Evolutionary conservation across 495 filamentous ascomycete genomes (phyloP), one percentile per base, ranked within the genome.

Genomic region (Neurospora terricola): DNA sequence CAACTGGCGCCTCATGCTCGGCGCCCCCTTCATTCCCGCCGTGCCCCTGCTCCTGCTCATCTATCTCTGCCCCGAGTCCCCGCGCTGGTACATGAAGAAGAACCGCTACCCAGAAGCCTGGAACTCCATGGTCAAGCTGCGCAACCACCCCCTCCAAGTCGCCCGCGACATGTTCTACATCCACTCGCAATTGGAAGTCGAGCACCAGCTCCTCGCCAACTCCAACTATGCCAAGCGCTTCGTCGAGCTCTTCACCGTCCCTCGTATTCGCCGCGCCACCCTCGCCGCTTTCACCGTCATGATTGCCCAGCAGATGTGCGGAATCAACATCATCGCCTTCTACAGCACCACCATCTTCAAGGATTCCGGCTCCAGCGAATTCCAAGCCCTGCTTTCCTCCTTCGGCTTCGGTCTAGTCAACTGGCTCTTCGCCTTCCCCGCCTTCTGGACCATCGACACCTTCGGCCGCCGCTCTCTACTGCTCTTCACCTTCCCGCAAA

Each of bases 261-360:
- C 88, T 14, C 86, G 89, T n/a, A 82, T 90, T 0, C 84, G 87
- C 38, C 85, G 88, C n/a, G 90, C 89, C 36, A 90, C 83, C 66
- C 72, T 87, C 4, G 89, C 88, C 5, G 83, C 88, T 37, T 90
- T 89, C 75, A 85, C 88, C 36, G 91, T 92, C 72, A 93, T 92
- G 91, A 87, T 91, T 71, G 89, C 89, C 4, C 91, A 96, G 83
- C 93, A 97, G 81, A 92, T 96, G 90, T 96, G 92, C 79, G 92
- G 92, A 73, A 92, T 91, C 78, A 92, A 92, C 82, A 91, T 95
- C 80, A 92, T 94, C 42, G 89, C 92, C n/a, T 96, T 95, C 84
- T 97, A 96, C 81, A 91, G 88, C 0, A 90, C 90, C 1, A 91
- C 91, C 3, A 85, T 96, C 69, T 95, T 95, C 83, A 76, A 78